Conservation (phyloP, 495 filamentous ascomycete genomes). For the Xylaria venustula region DNA sequence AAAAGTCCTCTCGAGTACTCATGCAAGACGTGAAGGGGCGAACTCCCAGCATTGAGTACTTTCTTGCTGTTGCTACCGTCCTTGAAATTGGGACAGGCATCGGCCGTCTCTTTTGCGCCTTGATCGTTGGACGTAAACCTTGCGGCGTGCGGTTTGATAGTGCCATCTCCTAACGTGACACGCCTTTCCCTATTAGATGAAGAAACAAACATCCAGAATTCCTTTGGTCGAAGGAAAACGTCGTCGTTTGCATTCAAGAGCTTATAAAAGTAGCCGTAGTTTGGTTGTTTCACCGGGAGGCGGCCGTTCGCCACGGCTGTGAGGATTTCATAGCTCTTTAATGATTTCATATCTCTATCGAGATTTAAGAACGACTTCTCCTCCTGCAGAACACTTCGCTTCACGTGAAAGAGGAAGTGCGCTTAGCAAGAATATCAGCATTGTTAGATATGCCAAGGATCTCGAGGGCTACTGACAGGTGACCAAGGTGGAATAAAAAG, state of each 20-base stretch:
- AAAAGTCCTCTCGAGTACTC: constrained; percentile 45
- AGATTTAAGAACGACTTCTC: no score
- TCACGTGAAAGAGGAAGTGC: constrained; percentile 47
- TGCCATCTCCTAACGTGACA: constrained; percentile 25
- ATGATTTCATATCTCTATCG: constrained; percentile 49
- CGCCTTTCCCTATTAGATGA: constrained; percentile 39
- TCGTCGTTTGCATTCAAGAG: constrained; percentile 39
- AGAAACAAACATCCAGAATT: constrained; percentile 46
- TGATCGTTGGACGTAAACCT: constrained; percentile 34
- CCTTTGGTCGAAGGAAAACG: constrained; percentile 40
- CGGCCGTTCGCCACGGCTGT: constrained; percentile 47
- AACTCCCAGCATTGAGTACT: no score
- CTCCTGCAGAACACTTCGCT: constrained; percentile 31
- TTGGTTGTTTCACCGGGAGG: constrained; percentile 46
- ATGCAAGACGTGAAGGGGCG: constrained; percentile 37
- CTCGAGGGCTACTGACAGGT: constrained; percentile 24
- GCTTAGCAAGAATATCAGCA: constrained; percentile 24
- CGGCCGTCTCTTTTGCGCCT: constrained; percentile 39
- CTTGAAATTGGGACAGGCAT: constrained; percentile 47
- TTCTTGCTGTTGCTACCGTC: constrained; percentile 38
- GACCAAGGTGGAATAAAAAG: constrained; percentile 55
- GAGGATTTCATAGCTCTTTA: constrained; percentile 53
- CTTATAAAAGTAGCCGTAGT: constrained; percentile 50
- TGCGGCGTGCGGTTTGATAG: constrained; percentile 30
- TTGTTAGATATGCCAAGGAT: not conserved